phyloP scores from a whole-genome alignment of 2,329 filamentous ascomycete species.

The Cryphonectria carpinicola region DNA sequence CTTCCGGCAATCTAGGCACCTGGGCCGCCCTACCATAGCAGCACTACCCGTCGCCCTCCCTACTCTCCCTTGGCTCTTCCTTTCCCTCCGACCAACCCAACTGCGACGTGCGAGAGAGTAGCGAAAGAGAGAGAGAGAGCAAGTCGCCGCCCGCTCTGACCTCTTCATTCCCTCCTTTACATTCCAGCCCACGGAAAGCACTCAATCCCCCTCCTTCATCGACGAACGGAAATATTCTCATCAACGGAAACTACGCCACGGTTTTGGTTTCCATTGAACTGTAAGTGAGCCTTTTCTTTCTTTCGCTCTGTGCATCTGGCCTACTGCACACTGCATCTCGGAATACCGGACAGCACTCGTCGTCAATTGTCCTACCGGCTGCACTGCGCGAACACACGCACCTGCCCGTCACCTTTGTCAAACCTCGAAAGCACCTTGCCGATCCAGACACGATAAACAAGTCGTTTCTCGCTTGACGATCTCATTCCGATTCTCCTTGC shows the following conservation, averaged over 20 bases:
- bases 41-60: background rate
- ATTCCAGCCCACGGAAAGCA: constrained; percentile 27
- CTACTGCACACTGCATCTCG: constrained; percentile 21
- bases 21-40: constrained; percentile 7
- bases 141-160: constrained; percentile 20
- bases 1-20: constrained; percentile 11
- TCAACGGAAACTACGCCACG: background rate
- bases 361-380: constrained; percentile 25
- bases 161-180: constrained; percentile 30
- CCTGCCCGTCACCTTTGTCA: constrained; percentile 21
- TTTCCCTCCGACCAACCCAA: constrained; percentile 1
- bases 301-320: background rate
- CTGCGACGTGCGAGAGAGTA: constrained; percentile 3
- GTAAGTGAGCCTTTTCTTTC: constrained; percentile 32
- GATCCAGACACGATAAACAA: background rate
- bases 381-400: background rate
- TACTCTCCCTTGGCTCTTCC: constrained; percentile 7
- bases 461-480: background rate
- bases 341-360: constrained; percentile 12
- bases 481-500: background rate
- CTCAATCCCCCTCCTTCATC: constrained; percentile 26
- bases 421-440: constrained; percentile 23
- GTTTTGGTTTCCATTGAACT: constrained; percentile 19
- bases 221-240: constrained; percentile 17
- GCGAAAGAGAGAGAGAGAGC: background rate